A percentile compares a stretch with the other conserved stretches of the same genome.
Conservation (phyloP, 2,329 filamentous ascomycete species). For the Pseudogymnoascus sp. region DNA sequence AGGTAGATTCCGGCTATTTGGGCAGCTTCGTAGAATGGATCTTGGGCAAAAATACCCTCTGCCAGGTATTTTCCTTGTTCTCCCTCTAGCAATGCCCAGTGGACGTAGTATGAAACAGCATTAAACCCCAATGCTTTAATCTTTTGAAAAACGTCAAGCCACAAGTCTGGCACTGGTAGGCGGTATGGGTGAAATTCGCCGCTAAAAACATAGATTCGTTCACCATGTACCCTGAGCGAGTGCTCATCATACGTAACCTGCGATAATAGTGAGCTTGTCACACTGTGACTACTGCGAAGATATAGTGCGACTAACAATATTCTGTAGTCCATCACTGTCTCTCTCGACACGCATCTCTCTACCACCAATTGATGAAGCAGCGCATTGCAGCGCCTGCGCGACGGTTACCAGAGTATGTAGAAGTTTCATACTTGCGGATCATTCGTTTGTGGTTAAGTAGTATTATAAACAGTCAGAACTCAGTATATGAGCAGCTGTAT, state of each 20-base stretch:
- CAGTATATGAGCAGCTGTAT: too few species aligned
- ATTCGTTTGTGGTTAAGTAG: too few species aligned
- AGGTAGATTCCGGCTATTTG: constrained; percentile 68
- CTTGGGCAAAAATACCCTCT: constrained; percentile 64
- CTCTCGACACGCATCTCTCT: constrained; percentile 42
- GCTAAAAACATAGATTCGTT: constrained; percentile 54
- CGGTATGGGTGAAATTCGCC: constrained; percentile 58
- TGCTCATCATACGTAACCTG: constrained; percentile 56
- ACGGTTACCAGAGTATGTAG: constrained; percentile 27
- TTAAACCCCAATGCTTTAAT: constrained; percentile 76
- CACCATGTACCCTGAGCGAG: constrained; percentile 54
- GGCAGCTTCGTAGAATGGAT: constrained; percentile 72
- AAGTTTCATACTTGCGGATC: constrained; percentile 31
- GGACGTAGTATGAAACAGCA: constrained; percentile 68
- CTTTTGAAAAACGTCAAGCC: constrained; percentile 73
- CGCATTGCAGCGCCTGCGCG: constrained; percentile 37
- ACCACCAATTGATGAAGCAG: constrained; percentile 42
- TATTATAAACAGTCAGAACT: too few species aligned
- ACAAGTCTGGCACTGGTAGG: constrained; percentile 54
- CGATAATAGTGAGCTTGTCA: not conserved
- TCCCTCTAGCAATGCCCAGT: constrained; percentile 73
- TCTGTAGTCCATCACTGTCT: constrained; percentile 45
- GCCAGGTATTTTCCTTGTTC: constrained; percentile 62
- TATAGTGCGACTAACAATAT: constrained; percentile 40
- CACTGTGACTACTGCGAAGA: not conserved